Percentiles rank a stretch among this genome's conserved stretches.
Conservation (phyloP, 78 protist genomes). For the Acrasis kona region DNA sequence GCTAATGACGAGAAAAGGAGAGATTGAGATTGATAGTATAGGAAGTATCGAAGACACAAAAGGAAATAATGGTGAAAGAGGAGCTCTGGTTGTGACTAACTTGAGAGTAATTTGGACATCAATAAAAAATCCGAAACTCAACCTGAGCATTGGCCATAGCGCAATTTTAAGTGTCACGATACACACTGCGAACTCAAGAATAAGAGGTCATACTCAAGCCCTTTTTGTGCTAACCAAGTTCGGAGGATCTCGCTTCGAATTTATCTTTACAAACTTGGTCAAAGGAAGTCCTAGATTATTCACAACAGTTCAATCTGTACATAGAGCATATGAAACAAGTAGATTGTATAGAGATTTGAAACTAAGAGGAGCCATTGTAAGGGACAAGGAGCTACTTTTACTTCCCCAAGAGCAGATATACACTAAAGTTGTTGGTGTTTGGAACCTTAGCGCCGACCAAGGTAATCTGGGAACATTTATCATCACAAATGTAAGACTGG, state of each 20-base stretch:
- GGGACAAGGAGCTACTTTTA: slow-evolving; percentile 30
- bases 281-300: slow-evolving; percentile 52
- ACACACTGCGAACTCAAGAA: slow-evolving; percentile 33
- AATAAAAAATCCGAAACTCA: neutral
- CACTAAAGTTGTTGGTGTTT: slow-evolving; percentile 31
- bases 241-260: slow-evolving; percentile 38
- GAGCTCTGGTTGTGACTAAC: slow-evolving; percentile 52
- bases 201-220: slow-evolving; percentile 51
- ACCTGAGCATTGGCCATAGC: slow-evolving; percentile 56
- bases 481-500: slow-evolving; percentile 58
- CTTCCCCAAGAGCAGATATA: slow-evolving; percentile 45
- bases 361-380: slow-evolving; percentile 56
- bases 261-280: slow-evolving; percentile 57
- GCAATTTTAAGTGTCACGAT: slow-evolving; percentile 25
- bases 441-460: slow-evolving; percentile 62
- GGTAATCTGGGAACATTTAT: slow-evolving; percentile 65
- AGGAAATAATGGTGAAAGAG: slow-evolving; percentile 69
- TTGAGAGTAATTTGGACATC: slow-evolving; percentile 61
- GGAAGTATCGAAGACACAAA: slow-evolving; percentile 68
- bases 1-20: slow-evolving; percentile 1
- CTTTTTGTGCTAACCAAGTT: slow-evolving; percentile 46
- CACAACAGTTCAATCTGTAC: slow-evolving; percentile 68
- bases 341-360: slow-evolving; percentile 59
- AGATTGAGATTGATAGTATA: slow-evolving; percentile 11
- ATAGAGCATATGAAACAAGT: slow-evolving; percentile 65